Conservation (phyloP, 225 moss, liverwort and hornwort genomes). For the Antitrichia curtipendula region DNA sequence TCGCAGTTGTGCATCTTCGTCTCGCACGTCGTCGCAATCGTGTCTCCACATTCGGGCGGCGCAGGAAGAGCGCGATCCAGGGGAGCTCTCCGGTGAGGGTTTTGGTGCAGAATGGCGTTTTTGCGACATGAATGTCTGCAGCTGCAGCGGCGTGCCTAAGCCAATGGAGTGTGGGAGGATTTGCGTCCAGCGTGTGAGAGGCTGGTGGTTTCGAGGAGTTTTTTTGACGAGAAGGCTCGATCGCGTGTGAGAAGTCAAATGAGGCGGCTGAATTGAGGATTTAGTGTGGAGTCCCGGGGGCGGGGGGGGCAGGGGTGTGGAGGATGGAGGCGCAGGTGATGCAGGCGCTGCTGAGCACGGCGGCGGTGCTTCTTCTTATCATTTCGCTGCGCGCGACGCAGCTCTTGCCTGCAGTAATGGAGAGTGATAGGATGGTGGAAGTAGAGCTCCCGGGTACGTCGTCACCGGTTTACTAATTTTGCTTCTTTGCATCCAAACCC, state of each 20-base stretch:
- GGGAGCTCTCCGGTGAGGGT: background rate
- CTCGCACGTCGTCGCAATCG: background rate
- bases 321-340: constrained; percentile 40
- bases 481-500: background rate
- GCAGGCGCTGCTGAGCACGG: constrained; percentile 35
- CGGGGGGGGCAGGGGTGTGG: background rate
- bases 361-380: constrained; percentile 31
- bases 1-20: background rate
- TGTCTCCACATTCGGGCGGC: background rate
- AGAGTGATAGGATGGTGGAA: background rate
- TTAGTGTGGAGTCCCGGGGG: background rate
- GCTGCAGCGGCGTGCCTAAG: background rate
- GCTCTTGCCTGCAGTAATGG: constrained; percentile 11
- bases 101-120: background rate
- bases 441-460: constrained; percentile 9
- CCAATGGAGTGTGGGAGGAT: background rate
- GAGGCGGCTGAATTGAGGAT: background rate
- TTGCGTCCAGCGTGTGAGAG: background rate
- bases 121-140: background rate
- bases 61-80: background rate
- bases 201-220: background rate
- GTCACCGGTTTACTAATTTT: background rate
- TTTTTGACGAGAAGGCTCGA: background rate
- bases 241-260: background rate
- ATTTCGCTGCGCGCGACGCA: constrained; percentile 33